Evolutionary conservation across 805 yeast genomes (phyloP).

Genomic region (Sugiyamaella lignohabitans): DNA sequence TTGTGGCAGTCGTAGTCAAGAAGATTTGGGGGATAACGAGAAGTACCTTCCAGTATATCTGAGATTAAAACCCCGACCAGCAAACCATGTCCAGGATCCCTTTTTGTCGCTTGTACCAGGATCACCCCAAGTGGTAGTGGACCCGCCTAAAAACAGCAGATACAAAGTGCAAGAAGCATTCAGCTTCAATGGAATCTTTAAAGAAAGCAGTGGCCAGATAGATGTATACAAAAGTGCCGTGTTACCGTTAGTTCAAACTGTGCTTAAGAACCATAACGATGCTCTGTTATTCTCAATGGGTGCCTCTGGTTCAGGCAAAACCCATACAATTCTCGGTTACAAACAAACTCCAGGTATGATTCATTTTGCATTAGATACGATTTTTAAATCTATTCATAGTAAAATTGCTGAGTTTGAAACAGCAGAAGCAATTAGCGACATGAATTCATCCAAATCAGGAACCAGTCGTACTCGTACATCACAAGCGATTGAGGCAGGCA

Average conservation of each 20-base stretch:
- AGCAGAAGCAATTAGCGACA: constrained; percentile 18
- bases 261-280: constrained; percentile 33
- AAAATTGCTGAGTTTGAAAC: constrained; percentile 21
- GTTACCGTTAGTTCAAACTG: constrained; percentile 30
- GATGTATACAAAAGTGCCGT: constrained; percentile 35
- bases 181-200: constrained; percentile 33
- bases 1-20: background rate
- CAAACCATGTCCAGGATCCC: constrained; percentile 18
- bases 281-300: constrained; percentile 45
- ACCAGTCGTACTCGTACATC: constrained; percentile 14
- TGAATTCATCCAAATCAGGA: constrained; percentile 8
- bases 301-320: constrained; percentile 48
- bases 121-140: constrained; percentile 19
- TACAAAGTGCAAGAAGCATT: constrained; percentile 22
- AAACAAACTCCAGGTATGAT: constrained; percentile 34
- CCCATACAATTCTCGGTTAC: constrained; percentile 28
- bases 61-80: constrained; percentile 34
- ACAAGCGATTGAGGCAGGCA: constrained; percentile 21
- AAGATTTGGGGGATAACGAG: too few species aligned
- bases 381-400: constrained; percentile 29
- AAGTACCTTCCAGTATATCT: constrained; percentile 35
- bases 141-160: constrained; percentile 24
- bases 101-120: constrained; percentile 23
- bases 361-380: constrained; percentile 32
- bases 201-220: constrained; percentile 30